Evolutionary conservation across 1,284 basidiomycete species (phyloP).

Genomic region (Ceratobasidium theobromae): DNA sequence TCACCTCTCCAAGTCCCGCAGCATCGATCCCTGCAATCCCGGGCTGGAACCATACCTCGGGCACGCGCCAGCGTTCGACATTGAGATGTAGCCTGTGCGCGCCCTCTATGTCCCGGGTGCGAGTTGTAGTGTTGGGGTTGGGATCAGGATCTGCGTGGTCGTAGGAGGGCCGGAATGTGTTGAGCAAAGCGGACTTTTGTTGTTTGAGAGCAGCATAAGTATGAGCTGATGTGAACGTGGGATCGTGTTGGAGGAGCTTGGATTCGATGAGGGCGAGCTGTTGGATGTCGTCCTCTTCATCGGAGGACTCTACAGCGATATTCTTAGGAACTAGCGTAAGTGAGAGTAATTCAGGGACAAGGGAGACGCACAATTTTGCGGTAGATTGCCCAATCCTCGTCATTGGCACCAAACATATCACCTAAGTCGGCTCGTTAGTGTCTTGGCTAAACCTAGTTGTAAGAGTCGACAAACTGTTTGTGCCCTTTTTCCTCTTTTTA

Average conservation of each 20-base stretch:
- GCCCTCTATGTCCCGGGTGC: slow-evolving; percentile 53
- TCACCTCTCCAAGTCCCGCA: slow-evolving; percentile 88
- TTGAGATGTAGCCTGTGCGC: slow-evolving; percentile 82
- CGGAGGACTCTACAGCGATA: slow-evolving; percentile 83
- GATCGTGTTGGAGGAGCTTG: slow-evolving; percentile 76
- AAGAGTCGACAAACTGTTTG: slow-evolving; percentile 57
- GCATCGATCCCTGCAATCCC: slow-evolving; percentile 93
- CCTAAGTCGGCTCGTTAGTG: slow-evolving; percentile 50
- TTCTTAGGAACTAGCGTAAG: slow-evolving; percentile 57
- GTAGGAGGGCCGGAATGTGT: slow-evolving; percentile 77
- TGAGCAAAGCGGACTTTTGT: slow-evolving; percentile 79
- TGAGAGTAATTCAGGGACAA: background rate
- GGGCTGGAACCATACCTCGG: slow-evolving; percentile 93
- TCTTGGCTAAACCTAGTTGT: background rate
- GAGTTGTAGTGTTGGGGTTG: slow-evolving; percentile 16
- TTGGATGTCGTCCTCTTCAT: slow-evolving; percentile 89
- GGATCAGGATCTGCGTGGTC: slow-evolving; percentile 55
- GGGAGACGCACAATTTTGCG: slow-evolving; percentile 78
- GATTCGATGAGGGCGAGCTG: slow-evolving; percentile 76
- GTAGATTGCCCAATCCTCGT: slow-evolving; percentile 97
- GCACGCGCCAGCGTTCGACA: slow-evolving; percentile 90
- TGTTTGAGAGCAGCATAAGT: slow-evolving; percentile 79
- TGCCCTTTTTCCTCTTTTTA: slow-evolving; percentile 78
- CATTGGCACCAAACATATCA: slow-evolving; percentile 93
- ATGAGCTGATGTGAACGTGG: slow-evolving; percentile 75